A percentile compares a stretch with the other conserved stretches of the same genome.
These are phyloP conservation scores for Magnusiomyces ingens DNA, from an alignment of 1,139 yeast species.

Conservation along the genomic window DNA sequence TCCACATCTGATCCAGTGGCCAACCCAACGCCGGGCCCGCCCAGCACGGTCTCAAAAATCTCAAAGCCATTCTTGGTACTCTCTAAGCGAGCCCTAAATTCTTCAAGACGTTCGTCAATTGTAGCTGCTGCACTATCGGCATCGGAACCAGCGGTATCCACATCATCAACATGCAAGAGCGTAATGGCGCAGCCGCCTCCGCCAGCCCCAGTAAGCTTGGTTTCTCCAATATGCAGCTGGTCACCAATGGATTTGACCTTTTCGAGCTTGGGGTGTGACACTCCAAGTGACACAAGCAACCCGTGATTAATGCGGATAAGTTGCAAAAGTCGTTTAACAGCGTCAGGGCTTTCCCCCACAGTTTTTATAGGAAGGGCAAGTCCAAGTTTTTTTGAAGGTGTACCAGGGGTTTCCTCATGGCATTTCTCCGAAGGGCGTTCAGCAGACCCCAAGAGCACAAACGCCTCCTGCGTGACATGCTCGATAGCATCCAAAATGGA, in stretches of 20 bases:
- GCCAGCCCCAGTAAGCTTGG: constrained; percentile 97
- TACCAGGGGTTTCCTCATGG: not conserved
- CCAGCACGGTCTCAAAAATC: constrained; percentile 75
- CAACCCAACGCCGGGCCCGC: constrained; percentile 82
- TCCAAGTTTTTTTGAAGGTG: constrained; percentile 41
- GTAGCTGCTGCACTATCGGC: constrained; percentile 28
- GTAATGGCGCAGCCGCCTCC: constrained; percentile 99
- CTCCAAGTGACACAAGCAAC: constrained; percentile 76
- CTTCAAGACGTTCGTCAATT: constrained; percentile 20
- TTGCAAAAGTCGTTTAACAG: constrained; percentile 40
- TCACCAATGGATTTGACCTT: constrained; percentile 59
- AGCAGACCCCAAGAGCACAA: constrained; percentile 33
- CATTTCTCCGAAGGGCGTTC: not conserved
- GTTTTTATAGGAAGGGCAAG: constrained; percentile 21
- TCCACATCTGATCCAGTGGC: constrained; percentile 25
- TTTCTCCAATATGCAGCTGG: constrained; percentile 61
- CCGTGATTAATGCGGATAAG: constrained; percentile 87
- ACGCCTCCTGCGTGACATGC: constrained; percentile 55
- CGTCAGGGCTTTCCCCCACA: constrained; percentile 1
- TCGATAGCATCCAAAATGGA: constrained; percentile 51
- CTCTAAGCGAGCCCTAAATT: constrained; percentile 33
- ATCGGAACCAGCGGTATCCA: constrained; percentile 29
- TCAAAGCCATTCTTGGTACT: constrained; percentile 51
- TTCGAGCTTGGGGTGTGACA: constrained; percentile 85
- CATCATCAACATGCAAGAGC: constrained; percentile 49